phyloP scores from a whole-genome alignment of 202 grass and related monocot species.

The Zizania palustris region DNA sequence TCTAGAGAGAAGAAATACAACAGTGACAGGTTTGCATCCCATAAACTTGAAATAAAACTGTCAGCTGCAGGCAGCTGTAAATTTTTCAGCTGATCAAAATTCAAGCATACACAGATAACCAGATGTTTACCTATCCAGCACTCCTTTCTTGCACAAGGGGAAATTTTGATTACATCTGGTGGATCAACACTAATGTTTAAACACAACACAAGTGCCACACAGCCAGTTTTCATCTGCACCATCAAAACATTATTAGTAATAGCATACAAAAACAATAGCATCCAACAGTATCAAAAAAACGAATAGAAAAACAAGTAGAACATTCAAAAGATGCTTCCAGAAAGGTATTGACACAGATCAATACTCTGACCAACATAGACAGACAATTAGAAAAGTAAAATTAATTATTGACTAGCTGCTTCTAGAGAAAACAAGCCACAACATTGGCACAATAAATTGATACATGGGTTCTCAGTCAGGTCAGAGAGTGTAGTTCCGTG shows the following conservation, averaged over 20 bases:
- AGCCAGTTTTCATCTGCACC: slow-evolving; percentile 98
- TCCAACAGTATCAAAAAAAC: neutral
- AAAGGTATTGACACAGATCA: slow-evolving; percentile 4
- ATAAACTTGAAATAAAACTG: slow-evolving; percentile 28
- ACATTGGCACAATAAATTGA: neutral
- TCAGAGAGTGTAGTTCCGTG: neutral
- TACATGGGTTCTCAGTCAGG: neutral
- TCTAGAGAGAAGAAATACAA: neutral
- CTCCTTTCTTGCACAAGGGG: slow-evolving; percentile 95
- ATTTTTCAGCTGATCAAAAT: neutral
- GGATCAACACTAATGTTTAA: slow-evolving; percentile 99
- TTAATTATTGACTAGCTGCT: slow-evolving; percentile 33
- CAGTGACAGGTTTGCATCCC: neutral
- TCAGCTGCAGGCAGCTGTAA: slow-evolving; percentile 16
- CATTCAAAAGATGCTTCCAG: neutral
- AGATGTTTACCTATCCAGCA: slow-evolving; percentile 94
- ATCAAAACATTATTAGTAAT: slow-evolving; percentile 52
- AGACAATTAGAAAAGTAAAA: slow-evolving; percentile 1
- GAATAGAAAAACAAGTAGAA: slow-evolving; percentile 1
- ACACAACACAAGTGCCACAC: slow-evolving; percentile 95
- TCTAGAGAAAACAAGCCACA: slow-evolving; percentile 23
- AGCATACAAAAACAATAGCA: slow-evolving; percentile 12
- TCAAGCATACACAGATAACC: slow-evolving; percentile 12
- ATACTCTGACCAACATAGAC: neutral
- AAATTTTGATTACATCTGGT: slow-evolving; percentile 97